Conservation (phyloP, 2,329 filamentous ascomycete genomes). For the Fusarium ambrosium region DNA sequence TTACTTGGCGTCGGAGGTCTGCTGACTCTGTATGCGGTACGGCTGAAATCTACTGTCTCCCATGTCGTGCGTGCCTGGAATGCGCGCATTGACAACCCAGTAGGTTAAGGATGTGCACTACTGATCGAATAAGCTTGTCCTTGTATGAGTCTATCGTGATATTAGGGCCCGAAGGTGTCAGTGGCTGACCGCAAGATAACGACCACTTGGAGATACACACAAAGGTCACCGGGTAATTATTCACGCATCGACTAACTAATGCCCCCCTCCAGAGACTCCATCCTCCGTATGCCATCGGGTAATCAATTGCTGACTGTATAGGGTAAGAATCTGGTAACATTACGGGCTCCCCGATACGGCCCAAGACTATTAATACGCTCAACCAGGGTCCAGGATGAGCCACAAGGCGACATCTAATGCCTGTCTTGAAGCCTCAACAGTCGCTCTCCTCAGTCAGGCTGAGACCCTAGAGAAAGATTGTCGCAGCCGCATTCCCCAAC, state of each 20-base stretch:
- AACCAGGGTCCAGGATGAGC: not conserved
- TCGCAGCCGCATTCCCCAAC: constrained; percentile 7
- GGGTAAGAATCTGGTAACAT: not conserved
- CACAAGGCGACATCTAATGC: not conserved
- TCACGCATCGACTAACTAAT: not conserved
- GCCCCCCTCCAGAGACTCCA: not conserved
- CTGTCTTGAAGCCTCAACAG: not conserved
- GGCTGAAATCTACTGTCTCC: not conserved
- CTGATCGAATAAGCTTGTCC: not conserved
- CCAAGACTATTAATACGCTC: not conserved
- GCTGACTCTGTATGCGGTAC: not conserved
- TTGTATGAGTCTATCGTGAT: not conserved
- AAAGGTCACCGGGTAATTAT: not conserved
- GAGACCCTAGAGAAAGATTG: constrained; percentile 5
- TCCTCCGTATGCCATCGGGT: not conserved
- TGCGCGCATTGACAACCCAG: not conserved
- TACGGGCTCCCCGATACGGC: not conserved
- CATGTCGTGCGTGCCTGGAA: not conserved
- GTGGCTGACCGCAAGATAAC: constrained; percentile 4
- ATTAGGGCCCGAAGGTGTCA: not conserved
- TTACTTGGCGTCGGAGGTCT: not conserved
- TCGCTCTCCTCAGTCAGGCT: not conserved
- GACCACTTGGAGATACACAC: not conserved
- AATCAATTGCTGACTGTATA: not conserved
- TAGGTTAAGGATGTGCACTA: not conserved